Evolutionary conservation across 2,329 filamentous ascomycete species (phyloP).

Genomic region (Aspergillus aculeatinus): DNA sequence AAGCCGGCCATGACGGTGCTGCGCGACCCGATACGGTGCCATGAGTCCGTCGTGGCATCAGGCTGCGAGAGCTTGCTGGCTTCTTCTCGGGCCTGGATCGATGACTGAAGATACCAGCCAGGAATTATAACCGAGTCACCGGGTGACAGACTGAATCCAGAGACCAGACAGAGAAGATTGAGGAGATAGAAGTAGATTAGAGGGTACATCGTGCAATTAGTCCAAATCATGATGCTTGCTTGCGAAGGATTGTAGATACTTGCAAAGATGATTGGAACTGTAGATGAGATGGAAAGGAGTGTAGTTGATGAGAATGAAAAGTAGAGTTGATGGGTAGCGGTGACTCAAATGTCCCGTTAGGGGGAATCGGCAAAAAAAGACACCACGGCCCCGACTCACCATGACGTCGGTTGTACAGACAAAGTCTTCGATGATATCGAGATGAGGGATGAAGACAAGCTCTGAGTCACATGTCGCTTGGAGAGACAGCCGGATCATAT

Average conservation of each 20-base stretch:
- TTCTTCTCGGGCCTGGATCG: slow-evolving; percentile 37
- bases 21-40: slow-evolving; percentile 52
- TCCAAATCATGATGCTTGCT: no score
- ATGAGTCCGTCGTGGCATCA: slow-evolving; percentile 50
- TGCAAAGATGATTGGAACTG: not conserved
- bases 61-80: slow-evolving; percentile 43
- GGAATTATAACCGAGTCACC: slow-evolving; percentile 30
- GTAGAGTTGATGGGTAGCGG: not conserved
- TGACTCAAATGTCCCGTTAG: not conserved
- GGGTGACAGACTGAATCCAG: slow-evolving; percentile 5
- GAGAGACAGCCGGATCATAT: not conserved
- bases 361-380: not conserved
- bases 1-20: slow-evolving; percentile 60
- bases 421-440: not conserved
- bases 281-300: not conserved
- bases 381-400: no score
- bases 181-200: not conserved
- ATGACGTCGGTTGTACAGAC: not conserved
- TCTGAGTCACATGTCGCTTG: not conserved
- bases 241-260: no score
- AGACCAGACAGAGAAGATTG: not conserved
- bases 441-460: not conserved
- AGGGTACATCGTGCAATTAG: not conserved
- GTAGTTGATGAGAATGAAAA: not conserved
- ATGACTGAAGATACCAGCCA: slow-evolving; percentile 54